These are phyloP conservation scores for Eucalyptus cloeziana DNA, from an alignment of 345 rosid species.

Conservation along the genomic window DNA sequence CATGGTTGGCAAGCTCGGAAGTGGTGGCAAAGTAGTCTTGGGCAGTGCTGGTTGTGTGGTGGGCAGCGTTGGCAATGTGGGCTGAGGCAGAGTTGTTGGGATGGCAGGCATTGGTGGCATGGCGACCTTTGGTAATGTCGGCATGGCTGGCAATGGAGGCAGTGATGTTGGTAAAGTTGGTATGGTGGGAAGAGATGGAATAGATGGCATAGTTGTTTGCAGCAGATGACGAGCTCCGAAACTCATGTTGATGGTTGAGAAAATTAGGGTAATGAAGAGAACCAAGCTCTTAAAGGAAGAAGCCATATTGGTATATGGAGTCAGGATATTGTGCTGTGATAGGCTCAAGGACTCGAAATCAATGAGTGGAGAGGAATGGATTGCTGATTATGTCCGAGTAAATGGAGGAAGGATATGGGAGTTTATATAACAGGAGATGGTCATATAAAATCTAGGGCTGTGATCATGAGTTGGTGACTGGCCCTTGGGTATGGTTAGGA, in stretches of 20 bases:
- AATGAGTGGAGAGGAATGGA: neutral
- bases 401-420: neutral
- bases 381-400: neutral
- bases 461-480: neutral
- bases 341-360: neutral
- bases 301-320: neutral
- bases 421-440: neutral
- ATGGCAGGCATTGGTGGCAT: neutral
- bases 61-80: neutral
- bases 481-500: neutral
- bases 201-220: neutral
- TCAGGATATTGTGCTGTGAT: neutral
- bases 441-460: neutral
- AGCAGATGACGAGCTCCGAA: slow-evolving; percentile 3
- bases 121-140: neutral
- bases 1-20: neutral
- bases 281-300: neutral
- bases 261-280: neutral
- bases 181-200: neutral
- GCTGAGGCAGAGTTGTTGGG: neutral
- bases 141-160: neutral
- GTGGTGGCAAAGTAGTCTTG: neutral
- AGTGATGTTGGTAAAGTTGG: neutral
- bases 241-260: neutral
- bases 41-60: neutral